Evolutionary conservation across 768 basidiomycete genomes (phyloP).

Genomic region (Lentinula lateritia): DNA sequence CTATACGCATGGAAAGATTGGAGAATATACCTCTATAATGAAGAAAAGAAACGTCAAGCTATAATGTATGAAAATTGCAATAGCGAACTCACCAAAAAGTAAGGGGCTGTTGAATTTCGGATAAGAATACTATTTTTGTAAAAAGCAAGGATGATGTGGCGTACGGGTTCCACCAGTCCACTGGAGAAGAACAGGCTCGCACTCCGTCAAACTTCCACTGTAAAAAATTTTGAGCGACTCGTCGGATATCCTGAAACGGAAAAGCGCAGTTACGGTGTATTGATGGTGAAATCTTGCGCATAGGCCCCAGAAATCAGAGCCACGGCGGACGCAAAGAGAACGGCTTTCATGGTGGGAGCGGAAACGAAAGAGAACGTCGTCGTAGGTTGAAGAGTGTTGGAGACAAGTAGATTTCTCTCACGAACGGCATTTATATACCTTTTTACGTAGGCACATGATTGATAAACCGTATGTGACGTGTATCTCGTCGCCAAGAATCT

Average conservation of each 20-base stretch:
- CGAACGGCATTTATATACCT: background rate
- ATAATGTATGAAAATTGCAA: too few species aligned
- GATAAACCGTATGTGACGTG: background rate
- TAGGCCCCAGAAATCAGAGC: constrained; percentile 23
- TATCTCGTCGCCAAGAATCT: background rate
- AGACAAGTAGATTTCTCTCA: background rate
- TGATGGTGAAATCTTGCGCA: constrained; percentile 47
- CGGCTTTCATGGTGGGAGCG: constrained; percentile 40
- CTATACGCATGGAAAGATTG: background rate
- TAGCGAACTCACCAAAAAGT: constrained; percentile 49
- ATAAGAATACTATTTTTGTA: too few species aligned
- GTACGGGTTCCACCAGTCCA: constrained; percentile 57
- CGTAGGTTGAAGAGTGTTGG: constrained; percentile 19
- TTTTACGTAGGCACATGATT: background rate
- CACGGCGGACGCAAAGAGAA: constrained; percentile 27
- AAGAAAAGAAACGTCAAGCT: too few species aligned
- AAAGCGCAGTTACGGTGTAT: constrained; percentile 61
- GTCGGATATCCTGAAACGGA: background rate
- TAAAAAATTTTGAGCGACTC: background rate
- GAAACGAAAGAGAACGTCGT: constrained; percentile 14
- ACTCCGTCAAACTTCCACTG: constrained; percentile 30
- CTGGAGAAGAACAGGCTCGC: constrained; percentile 47
- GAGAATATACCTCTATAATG: constrained; percentile 31
- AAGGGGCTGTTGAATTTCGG: constrained; percentile 40
- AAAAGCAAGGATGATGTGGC: constrained; percentile 17